These are phyloP conservation scores for Fusarium tuaranense DNA, from an alignment of 2,329 filamentous ascomycete species.

Conservation along the genomic window DNA sequence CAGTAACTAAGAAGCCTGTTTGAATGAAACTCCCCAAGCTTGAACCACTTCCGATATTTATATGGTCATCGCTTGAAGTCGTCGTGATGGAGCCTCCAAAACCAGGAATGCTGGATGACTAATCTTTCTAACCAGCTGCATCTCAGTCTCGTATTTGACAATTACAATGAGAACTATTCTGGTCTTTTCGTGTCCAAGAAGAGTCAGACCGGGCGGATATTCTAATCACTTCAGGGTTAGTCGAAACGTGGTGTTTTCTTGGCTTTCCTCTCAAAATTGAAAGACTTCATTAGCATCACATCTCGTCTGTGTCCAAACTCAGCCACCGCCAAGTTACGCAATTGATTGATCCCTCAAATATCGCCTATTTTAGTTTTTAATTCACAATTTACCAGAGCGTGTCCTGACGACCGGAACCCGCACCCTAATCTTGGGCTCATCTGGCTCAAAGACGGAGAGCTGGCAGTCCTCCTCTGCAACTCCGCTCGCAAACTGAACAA, in stretches of 20 bases:
- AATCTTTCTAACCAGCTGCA: constrained; percentile 12
- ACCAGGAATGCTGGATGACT: constrained; percentile 32
- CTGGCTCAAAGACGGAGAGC: constrained; percentile 67
- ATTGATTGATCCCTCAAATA: constrained; percentile 26
- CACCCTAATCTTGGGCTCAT: constrained; percentile 55
- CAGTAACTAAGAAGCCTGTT: too few relatives aligned
- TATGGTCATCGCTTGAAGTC: constrained; percentile 6
- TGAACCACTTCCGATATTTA: background rate
- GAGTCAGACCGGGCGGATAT: constrained; percentile 4
- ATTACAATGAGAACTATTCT: constrained; percentile 14
- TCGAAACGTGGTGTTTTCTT: constrained; percentile 13
- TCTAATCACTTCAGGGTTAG: constrained; percentile 18
- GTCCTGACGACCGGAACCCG: constrained; percentile 27
- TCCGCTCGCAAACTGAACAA: constrained; percentile 89
- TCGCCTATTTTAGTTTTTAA: constrained; percentile 8
- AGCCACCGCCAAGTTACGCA: constrained; percentile 31
- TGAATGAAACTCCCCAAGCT: background rate
- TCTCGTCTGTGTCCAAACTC: constrained; percentile 11
- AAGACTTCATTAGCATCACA: constrained; percentile 18
- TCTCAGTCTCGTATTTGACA: constrained; percentile 10
- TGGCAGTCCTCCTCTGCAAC: constrained; percentile 89
- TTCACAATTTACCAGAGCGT: constrained; percentile 24
- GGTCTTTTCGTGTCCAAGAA: background rate
- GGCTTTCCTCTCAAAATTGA: background rate
- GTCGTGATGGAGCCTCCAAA: background rate